phyloP scores from a whole-genome alignment of 1,139 yeast genomes.

The Candida buenavistaensis region DNA sequence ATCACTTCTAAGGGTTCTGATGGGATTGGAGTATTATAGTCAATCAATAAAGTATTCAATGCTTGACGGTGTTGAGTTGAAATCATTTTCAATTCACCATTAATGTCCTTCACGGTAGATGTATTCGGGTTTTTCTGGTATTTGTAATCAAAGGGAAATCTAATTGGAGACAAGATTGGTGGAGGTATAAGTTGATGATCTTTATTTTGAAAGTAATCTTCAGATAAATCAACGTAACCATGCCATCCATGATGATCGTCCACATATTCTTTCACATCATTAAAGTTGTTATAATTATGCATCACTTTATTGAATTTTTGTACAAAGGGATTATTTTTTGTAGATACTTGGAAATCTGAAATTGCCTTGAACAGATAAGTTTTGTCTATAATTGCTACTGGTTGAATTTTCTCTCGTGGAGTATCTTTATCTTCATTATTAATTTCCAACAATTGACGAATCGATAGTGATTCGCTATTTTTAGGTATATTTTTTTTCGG shows the following conservation, averaged over 20 bases:
- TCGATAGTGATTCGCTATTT: slow-evolving; percentile 43
- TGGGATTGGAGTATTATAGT: slow-evolving; percentile 32
- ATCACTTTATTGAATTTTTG: slow-evolving; percentile 31
- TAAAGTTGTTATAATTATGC: slow-evolving; percentile 25
- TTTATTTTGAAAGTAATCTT: slow-evolving; percentile 15
- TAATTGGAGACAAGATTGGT: slow-evolving; percentile 73
- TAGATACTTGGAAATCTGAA: slow-evolving; percentile 80
- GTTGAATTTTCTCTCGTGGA: slow-evolving; percentile 45
- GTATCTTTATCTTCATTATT: slow-evolving; percentile 16
- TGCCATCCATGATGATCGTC: slow-evolving; percentile 36
- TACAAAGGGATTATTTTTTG: slow-evolving; percentile 55
- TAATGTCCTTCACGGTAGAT: slow-evolving; percentile 60
- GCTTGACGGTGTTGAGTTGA: slow-evolving; percentile 38
- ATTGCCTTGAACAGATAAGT: slow-evolving; percentile 81
- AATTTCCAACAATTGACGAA: slow-evolving; percentile 49
- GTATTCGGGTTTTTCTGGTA: slow-evolving; percentile 49
- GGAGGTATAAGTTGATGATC: slow-evolving; percentile 83
- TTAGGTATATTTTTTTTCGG: slow-evolving; percentile 56
- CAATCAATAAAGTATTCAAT: slow-evolving; percentile 48
- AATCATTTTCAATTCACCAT: slow-evolving; percentile 50
- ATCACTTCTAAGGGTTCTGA: slow-evolving; percentile 37
- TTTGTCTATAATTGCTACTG: slow-evolving; percentile 68
- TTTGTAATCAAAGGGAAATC: slow-evolving; percentile 68
- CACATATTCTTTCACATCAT: slow-evolving; percentile 44
- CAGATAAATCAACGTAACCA: slow-evolving; percentile 31